Evolutionary conservation across 345 rosid species (phyloP).

Genomic region (Toxicodendron radicans): DNA sequence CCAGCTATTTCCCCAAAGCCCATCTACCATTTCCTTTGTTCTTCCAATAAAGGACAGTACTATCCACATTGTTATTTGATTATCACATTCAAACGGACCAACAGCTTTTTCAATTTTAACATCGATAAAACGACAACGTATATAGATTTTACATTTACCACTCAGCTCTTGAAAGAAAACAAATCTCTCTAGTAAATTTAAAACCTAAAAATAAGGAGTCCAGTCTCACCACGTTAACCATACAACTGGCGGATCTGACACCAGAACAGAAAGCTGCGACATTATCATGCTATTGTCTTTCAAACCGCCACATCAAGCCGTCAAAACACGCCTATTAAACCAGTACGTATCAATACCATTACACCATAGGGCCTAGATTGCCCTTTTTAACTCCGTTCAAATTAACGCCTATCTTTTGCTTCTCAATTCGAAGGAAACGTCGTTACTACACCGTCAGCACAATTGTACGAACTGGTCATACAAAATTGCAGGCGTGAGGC

Average conservation of each 20-base stretch:
- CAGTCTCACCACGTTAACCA: not conserved
- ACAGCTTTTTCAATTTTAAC: not conserved
- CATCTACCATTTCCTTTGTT: not conserved
- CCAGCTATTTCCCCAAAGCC: constrained; percentile 16
- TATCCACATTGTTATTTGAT: constrained; percentile 19
- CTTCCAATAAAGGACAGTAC: constrained; percentile 8
- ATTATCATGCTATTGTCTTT: constrained; percentile 19
- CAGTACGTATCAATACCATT: not conserved
- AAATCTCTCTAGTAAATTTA: too few relatives aligned
- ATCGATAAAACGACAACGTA: not conserved
- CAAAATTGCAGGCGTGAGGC: constrained; percentile 6
- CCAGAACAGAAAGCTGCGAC: constrained; percentile 2
- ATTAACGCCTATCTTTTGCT: not conserved
- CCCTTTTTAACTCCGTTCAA: constrained; percentile 14
- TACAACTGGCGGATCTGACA: constrained; percentile 19
- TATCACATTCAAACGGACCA: constrained; percentile 10
- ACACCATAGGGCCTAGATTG: not conserved
- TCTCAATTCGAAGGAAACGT: too few relatives aligned
- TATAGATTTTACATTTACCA: too few relatives aligned
- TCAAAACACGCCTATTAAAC: constrained; percentile 17
- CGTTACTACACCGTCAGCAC: not conserved
- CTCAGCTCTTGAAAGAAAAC: too few relatives aligned
- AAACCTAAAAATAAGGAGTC: not conserved
- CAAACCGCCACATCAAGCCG: constrained; percentile 31
- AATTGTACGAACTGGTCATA: constrained; percentile 5